phyloP scores from a whole-genome alignment of 768 basidiomycete species.

The Lactarius quietus region DNA sequence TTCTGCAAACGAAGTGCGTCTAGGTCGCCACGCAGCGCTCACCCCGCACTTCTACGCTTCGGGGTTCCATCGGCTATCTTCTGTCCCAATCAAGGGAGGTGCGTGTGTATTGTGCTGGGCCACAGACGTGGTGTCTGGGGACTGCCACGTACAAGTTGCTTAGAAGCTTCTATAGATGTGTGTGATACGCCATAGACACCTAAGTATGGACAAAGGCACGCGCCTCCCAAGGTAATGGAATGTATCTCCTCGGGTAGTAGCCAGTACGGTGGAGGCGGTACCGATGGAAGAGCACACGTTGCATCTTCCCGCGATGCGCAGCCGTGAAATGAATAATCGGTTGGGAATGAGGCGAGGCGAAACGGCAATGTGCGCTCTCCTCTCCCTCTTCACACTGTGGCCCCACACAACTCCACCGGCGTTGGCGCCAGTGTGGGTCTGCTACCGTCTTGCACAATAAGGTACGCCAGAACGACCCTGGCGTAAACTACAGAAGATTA shows the following conservation, averaged over 20 bases:
- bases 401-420: constrained; percentile 7
- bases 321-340: not conserved
- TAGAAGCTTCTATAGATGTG: not conserved
- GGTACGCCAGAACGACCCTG: not conserved
- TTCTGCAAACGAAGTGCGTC: not conserved
- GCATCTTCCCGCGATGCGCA: constrained; percentile 5
- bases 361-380: constrained; percentile 6
- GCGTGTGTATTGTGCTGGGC: not conserved
- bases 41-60: constrained; percentile 2
- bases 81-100: not conserved
- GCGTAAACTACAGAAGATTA: too few species aligned
- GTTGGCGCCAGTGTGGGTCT: constrained; percentile 1
- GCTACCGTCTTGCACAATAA: not conserved
- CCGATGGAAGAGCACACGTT: not conserved
- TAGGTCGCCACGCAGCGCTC: not conserved
- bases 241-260: not conserved
- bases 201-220: not conserved
- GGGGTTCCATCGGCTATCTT: not conserved
- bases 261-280: not conserved
- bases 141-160: not conserved
- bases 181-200: not conserved
- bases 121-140: not conserved
- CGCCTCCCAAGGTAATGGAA: not conserved
- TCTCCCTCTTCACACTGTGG: not conserved
- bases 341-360: not conserved